A percentile compares a stretch with the other conserved stretches of the same genome.
These are phyloP conservation scores for Auriscalpium orientale DNA, from an alignment of 768 basidiomycete species.

Conservation along the genomic window DNA sequence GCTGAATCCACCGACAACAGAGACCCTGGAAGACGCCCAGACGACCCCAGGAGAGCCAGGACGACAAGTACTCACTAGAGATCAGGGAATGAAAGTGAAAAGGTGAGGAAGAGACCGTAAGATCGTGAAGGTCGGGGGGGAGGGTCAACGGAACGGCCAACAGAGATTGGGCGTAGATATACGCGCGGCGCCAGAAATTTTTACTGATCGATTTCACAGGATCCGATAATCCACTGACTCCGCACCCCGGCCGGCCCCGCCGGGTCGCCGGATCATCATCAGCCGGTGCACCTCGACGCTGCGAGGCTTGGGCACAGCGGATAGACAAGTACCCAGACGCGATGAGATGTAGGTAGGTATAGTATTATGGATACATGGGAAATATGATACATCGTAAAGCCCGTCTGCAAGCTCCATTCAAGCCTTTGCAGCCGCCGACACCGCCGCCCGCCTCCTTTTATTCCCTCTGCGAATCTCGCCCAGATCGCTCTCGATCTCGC, in stretches of 20 bases:
- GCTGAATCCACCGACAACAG: background rate
- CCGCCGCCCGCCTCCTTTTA: constrained; percentile 46
- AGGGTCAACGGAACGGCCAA: background rate
- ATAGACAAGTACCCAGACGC: too few species aligned
- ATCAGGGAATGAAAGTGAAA: background rate
- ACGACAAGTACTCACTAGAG: background rate
- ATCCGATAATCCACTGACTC: background rate
- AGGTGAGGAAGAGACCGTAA: background rate
- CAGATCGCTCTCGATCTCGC: constrained; percentile 68
- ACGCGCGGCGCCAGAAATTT: background rate
- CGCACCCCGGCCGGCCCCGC: background rate
- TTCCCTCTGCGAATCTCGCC: constrained; percentile 72
- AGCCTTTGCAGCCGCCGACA: constrained; percentile 16
- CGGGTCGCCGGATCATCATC: background rate
- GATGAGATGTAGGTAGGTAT: too few species aligned
- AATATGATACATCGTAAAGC: background rate
- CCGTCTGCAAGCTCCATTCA: background rate
- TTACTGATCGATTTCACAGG: background rate
- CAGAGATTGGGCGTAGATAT: background rate
- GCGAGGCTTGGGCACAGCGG: too few species aligned
- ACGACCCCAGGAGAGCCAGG: background rate
- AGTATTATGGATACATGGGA: background rate
- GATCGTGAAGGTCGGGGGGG: background rate
- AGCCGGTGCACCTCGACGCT: too few species aligned
- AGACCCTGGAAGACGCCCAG: background rate